These are phyloP conservation scores for Ziziphus jujuba DNA, from an alignment of 306 rosid genomes.

Conservation along the genomic window DNA sequence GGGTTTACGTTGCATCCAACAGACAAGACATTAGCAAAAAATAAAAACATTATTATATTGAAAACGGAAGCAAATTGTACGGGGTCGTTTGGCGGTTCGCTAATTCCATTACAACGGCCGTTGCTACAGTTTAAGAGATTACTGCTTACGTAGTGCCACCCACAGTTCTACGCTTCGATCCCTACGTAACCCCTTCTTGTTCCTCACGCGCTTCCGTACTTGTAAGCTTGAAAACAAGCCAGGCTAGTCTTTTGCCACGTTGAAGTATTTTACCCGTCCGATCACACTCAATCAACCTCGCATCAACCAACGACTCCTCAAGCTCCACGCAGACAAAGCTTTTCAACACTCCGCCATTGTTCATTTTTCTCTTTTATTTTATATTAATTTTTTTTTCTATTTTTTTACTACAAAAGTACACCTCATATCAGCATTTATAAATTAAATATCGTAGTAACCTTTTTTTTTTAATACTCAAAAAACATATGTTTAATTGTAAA, in stretches of 20 bases:
- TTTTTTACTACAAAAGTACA: slow-evolving; percentile 21
- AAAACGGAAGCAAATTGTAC: no score
- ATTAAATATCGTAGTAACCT: not conserved
- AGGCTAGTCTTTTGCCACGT: slow-evolving; percentile 4
- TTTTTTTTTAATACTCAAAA: no score
- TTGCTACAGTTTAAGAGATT: no score
- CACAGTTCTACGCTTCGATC: slow-evolving; percentile 2
- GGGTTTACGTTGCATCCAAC: no score
- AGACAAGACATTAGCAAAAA: no score
- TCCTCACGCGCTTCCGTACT: not conserved
- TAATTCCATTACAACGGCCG: no score
- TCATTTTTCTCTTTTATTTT: not conserved
- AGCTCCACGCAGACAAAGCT: slow-evolving; percentile 20
- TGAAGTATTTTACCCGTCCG: not conserved
- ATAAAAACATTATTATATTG: no score
- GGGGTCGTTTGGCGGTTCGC: no score
- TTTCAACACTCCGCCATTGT: not conserved
- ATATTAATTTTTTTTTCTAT: not conserved
- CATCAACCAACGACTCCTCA: not conserved
- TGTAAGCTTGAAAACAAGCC: no score
- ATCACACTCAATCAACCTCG: slow-evolving; percentile 5
- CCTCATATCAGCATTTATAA: slow-evolving; percentile 26
- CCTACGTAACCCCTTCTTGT: not conserved
- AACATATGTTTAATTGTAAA: no score
- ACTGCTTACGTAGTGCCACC: no score